Percentiles rank a stretch among this genome's conserved stretches.
These are phyloP conservation scores for Cryptosporidium tyzzeri DNA, from an alignment of 169 alveolate genomes.

Conservation along the genomic window DNA sequence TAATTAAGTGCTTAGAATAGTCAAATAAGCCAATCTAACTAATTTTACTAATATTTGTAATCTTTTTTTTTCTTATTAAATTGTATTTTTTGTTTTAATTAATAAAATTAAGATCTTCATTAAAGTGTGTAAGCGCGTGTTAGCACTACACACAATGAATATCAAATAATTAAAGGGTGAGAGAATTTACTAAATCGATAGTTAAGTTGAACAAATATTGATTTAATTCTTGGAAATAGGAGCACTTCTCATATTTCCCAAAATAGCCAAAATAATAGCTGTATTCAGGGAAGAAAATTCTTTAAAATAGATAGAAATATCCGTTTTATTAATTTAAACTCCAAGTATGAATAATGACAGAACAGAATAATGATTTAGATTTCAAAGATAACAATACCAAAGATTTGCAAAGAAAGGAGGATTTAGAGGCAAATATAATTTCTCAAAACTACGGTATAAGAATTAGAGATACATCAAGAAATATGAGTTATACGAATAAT, in stretches of 20 bases:
- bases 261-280: neutral
- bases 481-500: neutral
- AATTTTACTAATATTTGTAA: too few species aligned
- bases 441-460: neutral
- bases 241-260: neutral
- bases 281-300: neutral
- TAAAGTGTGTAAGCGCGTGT: constrained; percentile 40
- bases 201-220: neutral
- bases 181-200: neutral
- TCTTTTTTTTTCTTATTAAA: too few species aligned
- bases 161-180: constrained; percentile 1
- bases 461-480: neutral
- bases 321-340: neutral
- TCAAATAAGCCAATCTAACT: neutral
- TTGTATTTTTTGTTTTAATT: neutral
- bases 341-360: constrained; percentile 23
- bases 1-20: too few species aligned
- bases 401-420: neutral
- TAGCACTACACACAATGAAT: constrained; percentile 29
- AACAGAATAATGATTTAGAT: neutral
- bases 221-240: neutral
- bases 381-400: neutral
- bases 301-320: neutral
- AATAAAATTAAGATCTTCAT: constrained; percentile 28
- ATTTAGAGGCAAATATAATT: neutral